Evolutionary conservation across 225 moss, liverwort and hornwort species (phyloP), one percentile per base, ranked within the genome.

Genomic region (Neckera pumila): DNA sequence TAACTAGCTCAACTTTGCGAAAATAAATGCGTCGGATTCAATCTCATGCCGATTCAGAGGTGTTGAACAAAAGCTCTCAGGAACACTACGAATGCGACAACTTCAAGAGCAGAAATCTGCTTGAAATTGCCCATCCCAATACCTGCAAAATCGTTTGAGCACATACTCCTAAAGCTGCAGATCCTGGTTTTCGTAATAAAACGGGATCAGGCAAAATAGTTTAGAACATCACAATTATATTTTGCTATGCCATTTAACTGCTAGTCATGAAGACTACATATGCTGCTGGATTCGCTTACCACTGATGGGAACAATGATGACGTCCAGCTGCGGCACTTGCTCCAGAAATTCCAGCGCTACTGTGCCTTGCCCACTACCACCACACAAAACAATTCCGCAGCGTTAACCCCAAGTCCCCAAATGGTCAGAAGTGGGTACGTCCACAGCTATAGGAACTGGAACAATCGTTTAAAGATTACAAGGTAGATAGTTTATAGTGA

Each of bases 321-420:
- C 91, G 91, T 97, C 95, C 81, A 97, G 90, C 63, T 94, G 89
- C 51, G 96, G 94, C 58, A 97, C 93, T 91, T 97, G 97, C 87
- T 97, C 95, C 79, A 97, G 85, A 84, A 97, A 92, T 86, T 95
- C 97, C 62, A 96, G 90, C 57, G 93, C 95, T 34, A 95, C 90
- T 31, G 96, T 96, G 76, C 96, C 96, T 95, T 97, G 97, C 72
- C 97, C 96, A 94, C 97, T 96, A 58, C 49, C 86, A 59, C 36
- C 82, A 79, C 86, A 85, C 60, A 77, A 65, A 59, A 81, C 27
- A 23, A 80, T 82, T 28, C 13, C 36, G 49, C 30, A 22, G 19
- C 10, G 20, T 86, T 33, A 81, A 54, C 14, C 65, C 30, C 4
- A 30, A 85, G 49, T 53, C 40, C 23, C 26, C 40, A 42, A 59